Base-by-base conservation (phyloP, 2,329 filamentous ascomycete genomes). In the Xylariomycetidae sp. region DNA sequence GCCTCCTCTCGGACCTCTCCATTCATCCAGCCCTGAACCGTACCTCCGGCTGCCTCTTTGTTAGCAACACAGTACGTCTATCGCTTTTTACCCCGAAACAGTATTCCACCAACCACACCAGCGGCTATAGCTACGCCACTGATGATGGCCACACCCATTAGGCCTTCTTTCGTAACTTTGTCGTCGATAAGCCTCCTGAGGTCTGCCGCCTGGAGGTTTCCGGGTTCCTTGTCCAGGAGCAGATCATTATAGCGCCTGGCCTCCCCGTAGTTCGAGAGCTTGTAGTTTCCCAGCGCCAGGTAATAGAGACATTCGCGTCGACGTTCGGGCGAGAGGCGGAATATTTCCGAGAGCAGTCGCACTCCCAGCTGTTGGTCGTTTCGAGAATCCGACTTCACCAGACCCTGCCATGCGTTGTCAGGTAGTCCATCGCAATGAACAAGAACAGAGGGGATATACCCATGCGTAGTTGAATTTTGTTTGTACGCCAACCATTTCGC, bases 401-500 rank as follows among this genome's bases (percentile, higher is more conserved):
- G 77, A 48, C 92, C 92, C 88, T 94, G 36, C 16, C 23, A 16
- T 14, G 31, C 10, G 34, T 29, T 37, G 11, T 27, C 16, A 37
- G 38, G 27, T 30, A 22, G 18, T 6, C n/a, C 7, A 7, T n/a
- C n/a, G 8, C n/a, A 23, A 8, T 23, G 20, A n/a, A 23, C n/a
- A 11, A 23, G 5, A 19, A 13, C n/a, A 14, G 27, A 14, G 34
- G 15, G 22, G 22, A 49, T 70, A 37, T 77, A 94, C 88, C 92
- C 92, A 98, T 58, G 92, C 90, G 63, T 90, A 97, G 79, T 98
- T 98, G 77, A 98, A 98, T 61, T 97, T 97, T 42, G 92, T 98
- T 64, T 98, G 92, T 25, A 98, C 78, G 40, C 90, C 89, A 41
- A 95, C 90, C 70, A 94, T 94, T 54, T 94, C 87, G 49, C 90